These are phyloP conservation scores for Halophytophthora polymorphica DNA, from an alignment of 352 stramenopile species.

Conservation along the genomic window DNA sequence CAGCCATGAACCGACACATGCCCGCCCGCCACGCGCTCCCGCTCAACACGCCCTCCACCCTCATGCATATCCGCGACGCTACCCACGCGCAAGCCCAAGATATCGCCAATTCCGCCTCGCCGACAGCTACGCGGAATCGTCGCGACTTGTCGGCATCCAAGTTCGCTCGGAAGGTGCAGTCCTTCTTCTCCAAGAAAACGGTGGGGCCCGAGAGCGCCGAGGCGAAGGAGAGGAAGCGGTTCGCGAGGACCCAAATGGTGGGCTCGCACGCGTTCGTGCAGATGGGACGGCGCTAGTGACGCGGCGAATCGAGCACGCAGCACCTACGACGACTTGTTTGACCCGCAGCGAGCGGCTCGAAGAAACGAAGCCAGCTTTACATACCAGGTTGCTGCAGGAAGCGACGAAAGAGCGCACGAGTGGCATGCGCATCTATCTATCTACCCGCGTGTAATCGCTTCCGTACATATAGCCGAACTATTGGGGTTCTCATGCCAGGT, in stretches of 20 bases:
- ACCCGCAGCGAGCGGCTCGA: no score
- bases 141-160: slow-evolving; percentile 12
- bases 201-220: slow-evolving; percentile 1
- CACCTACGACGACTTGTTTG: no score
- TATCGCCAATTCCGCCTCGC: neutral
- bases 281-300: slow-evolving; percentile 16
- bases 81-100: slow-evolving; percentile 1
- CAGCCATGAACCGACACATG: slow-evolving; percentile 16
- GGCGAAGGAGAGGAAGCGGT: slow-evolving; percentile 15
- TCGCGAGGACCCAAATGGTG: slow-evolving; percentile 11
- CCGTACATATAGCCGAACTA: no score
- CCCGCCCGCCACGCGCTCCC: slow-evolving; percentile 13
- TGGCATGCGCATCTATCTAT: no score
- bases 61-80: slow-evolving; percentile 19
- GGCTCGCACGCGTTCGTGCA: slow-evolving; percentile 14
- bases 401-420: no score
- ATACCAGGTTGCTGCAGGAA: no score
- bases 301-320: no score
- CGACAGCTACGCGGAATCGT: neutral
- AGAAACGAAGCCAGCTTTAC: no score
- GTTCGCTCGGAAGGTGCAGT: slow-evolving; percentile 19
- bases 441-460: no score
- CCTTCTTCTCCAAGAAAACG: slow-evolving; percentile 5
- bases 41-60: slow-evolving; percentile 19
- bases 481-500: no score